phyloP scores from a whole-genome alignment of 768 basidiomycete species.

The Sporobolomyces phaffii region DNA sequence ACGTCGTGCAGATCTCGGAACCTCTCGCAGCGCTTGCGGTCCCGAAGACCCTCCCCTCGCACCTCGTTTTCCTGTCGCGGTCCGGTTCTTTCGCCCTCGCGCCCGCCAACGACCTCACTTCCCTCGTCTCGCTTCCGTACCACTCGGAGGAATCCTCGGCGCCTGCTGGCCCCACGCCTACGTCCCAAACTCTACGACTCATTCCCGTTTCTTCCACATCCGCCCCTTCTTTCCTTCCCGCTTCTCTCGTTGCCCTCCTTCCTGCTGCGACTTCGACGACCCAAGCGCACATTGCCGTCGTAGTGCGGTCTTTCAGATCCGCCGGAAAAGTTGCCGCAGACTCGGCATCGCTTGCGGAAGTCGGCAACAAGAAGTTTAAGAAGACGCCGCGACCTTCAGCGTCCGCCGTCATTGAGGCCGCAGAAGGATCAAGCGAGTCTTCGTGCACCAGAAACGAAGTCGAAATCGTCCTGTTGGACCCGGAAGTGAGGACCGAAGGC shows the following conservation, averaged over 20 bases:
- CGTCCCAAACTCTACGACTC: constrained; percentile 14
- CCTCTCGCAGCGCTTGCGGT: constrained; percentile 24
- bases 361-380: constrained; percentile 38
- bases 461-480: constrained; percentile 30
- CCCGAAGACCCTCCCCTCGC: constrained; percentile 28
- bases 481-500: constrained; percentile 6
- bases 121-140: constrained; percentile 26
- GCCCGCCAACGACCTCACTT: constrained; percentile 15
- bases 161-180: neutral
- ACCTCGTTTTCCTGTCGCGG: constrained; percentile 32
- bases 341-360: constrained; percentile 7
- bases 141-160: neutral
- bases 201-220: constrained; percentile 14
- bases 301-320: constrained; percentile 17
- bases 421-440: neutral
- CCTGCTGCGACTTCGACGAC: constrained; percentile 14
- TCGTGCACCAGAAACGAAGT: constrained; percentile 9
- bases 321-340: neutral
- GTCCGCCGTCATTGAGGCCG: constrained; percentile 25
- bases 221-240: constrained; percentile 12
- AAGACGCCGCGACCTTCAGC: constrained; percentile 28
- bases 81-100: constrained; percentile 36
- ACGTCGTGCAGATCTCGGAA: constrained; percentile 19
- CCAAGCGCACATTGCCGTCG: constrained; percentile 20
- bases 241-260: constrained; percentile 13